phyloP scores from a whole-genome alignment of 2,329 filamentous ascomycete species.

The Madurella mycetomatis region DNA sequence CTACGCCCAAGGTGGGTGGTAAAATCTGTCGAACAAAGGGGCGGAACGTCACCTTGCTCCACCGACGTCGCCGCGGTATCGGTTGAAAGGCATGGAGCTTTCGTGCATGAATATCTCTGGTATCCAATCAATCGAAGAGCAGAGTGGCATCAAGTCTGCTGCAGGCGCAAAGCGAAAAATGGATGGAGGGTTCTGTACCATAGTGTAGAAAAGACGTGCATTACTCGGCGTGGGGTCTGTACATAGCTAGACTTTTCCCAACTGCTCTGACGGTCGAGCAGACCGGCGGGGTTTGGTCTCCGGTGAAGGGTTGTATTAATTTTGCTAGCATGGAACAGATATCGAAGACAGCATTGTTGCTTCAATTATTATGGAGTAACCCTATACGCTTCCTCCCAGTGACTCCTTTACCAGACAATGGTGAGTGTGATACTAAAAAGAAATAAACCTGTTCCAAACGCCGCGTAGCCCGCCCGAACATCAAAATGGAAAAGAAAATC shows the following conservation, averaged over 20 bases:
- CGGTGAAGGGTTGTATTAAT: background rate
- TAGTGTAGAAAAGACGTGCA: slow-evolving; percentile 23
- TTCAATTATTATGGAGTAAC: background rate
- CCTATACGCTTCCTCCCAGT: background rate
- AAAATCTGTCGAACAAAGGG: too few relatives aligned
- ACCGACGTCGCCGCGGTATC: background rate
- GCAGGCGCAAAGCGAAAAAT: background rate
- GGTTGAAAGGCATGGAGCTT: background rate
- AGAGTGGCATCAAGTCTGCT: background rate
- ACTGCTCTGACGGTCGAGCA: background rate
- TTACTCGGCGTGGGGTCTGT: slow-evolving; percentile 18
- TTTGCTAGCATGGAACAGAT: too few relatives aligned
- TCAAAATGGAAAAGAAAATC: background rate
- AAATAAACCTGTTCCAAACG: background rate
- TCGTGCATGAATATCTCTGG: background rate
- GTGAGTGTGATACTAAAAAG: background rate
- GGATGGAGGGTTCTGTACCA: slow-evolving; percentile 14
- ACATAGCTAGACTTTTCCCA: slow-evolving; percentile 1
- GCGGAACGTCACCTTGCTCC: too few relatives aligned
- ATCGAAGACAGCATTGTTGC: background rate
- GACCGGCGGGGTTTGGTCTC: background rate
- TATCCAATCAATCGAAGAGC: background rate
- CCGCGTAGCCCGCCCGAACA: background rate
- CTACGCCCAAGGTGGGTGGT: slow-evolving; percentile 1
- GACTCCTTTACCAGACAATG: background rate